Evolutionary conservation across 345 rosid genomes (phyloP), one percentile per base, ranked within the genome.

Genomic region (Bretschneidera sinensis): DNA sequence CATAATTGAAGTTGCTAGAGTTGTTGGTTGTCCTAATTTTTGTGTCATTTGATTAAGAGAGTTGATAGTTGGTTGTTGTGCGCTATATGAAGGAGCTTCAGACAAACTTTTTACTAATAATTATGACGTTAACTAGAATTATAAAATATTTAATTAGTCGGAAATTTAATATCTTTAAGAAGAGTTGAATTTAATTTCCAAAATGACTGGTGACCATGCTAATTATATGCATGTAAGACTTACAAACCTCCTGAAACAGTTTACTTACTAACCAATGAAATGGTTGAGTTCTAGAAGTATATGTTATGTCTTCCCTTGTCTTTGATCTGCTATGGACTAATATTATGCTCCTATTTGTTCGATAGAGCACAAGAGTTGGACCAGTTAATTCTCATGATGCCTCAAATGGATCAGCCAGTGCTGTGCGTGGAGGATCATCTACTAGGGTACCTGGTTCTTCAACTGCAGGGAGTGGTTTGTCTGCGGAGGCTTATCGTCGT

Each of bases 401-500:
- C 53, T 65, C 73, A 45, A 82, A 66, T 72, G 94, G 83, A 43
- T 51, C 63, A 34, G 74, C 64, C 57, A 72, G 39, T 58, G 59
- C 59, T 61, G 85, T 73, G 21, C 52, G 69, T 64, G 81, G 62
- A 33, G 77, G 64, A 49, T 68, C 77, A 10, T 66, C 81, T 64
- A 43, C 76, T 52, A 73, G 76, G 71, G 85, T 65, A 60, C 59
- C 66, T 62, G 88, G 73, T 67, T 34, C 77, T 25, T 63, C 76
- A 63, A 66, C 73, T 48, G 81, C 80, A 1, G 90, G 68, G 56
- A 66, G 43, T 68, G 62, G 68, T 60, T 21, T 86, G 15, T 77
- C 95, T 55, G 68, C 81, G 0, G 97, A 87, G 64, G 96, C 84
- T 63, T 92, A 90, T 67, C 78, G 85, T 28, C 81, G 76, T 58